Base-by-base conservation (phyloP, 1,139 yeast species). In the Suhomyces bokatorum region DNA sequence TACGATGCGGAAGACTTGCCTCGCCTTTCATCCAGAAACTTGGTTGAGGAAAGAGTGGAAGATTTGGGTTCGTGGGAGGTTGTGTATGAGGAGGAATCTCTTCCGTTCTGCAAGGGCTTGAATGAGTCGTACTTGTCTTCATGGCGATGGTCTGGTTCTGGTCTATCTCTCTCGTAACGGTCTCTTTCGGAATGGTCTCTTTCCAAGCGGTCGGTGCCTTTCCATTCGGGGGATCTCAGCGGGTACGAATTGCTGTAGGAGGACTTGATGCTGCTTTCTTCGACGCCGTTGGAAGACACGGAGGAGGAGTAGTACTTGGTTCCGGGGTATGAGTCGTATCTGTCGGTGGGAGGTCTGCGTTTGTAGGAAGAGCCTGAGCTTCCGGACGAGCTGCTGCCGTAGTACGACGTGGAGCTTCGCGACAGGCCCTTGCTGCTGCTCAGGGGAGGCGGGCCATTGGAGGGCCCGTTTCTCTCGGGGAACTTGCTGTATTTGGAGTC, bases 401-500 rank as follows among this genome's bases (percentile, higher is more conserved):
- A 48, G 30, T 46, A 48, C 10, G 50, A 35, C 15, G 49, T 44
- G 28, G 45, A 36, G 31, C 32, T 27, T 24, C 43, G 38, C 16
- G 37, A 41, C 14, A 26, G n/a, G 14, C 37, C 31, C 33, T 41
- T 41, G 17, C 36, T 41, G 17, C 36, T 27, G 6, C 34, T 35
- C 14, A 32, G 29, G 10, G 37, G 15, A 7, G 37, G 22, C 8
- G 36, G 33, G 2, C 44, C 47, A 26, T 28, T 40, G 24, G 47
- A 34, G 10, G 31, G 32, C 3, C 37, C 37, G 17, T 14, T 26
- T 7, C 33, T 11, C 8, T 39, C 40, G 27, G n/a, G 24, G 17
- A 53, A 54, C 43, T 53, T 53, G 50, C 43, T 47, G 43, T 55
- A 53, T 32, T 54, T 54, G 39, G 44, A 38, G 11, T 52, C 56